Percentiles rank a stretch among this genome's conserved stretches.
Conservation (phyloP, 1,139 yeast species). For the Lodderomyces margitis region DNA sequence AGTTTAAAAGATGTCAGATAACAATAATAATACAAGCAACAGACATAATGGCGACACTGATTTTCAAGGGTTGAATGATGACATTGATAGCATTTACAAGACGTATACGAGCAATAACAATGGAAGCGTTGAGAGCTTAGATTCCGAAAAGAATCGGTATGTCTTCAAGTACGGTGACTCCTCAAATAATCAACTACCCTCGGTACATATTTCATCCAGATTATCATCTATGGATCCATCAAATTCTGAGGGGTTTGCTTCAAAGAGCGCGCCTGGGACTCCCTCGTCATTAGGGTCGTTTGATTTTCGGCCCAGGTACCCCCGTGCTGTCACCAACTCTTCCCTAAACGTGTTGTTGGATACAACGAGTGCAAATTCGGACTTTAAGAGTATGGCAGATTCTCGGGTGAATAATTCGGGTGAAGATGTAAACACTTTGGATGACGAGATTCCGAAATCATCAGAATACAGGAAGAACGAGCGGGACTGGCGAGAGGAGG, state of each 20-base stretch:
- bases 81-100: constrained; percentile 35
- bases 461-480: constrained; percentile 12
- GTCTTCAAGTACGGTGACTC: constrained; percentile 11
- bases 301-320: constrained; percentile 23
- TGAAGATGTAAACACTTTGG: background rate
- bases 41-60: constrained; percentile 11
- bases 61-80: constrained; percentile 28
- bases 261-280: constrained; percentile 31
- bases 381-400: constrained; percentile 6
- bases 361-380: constrained; percentile 24
- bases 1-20: constrained; percentile 1
- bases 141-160: constrained; percentile 18
- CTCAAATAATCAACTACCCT: constrained; percentile 10
- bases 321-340: constrained; percentile 31
- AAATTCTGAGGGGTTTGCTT: constrained; percentile 11
- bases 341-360: constrained; percentile 40
- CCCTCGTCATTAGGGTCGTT: constrained; percentile 28
- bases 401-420: constrained; percentile 4
- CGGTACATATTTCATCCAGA: constrained; percentile 30
- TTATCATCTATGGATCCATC: constrained; percentile 27
- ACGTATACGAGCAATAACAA: constrained; percentile 21
- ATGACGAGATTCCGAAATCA: constrained; percentile 1
- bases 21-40: background rate
- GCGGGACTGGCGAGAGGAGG: constrained; percentile 34
- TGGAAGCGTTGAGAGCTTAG: constrained; percentile 32